Base-by-base conservation (phyloP, 2,329 filamentous ascomycete species). In the Podosphaera xanthii region DNA sequence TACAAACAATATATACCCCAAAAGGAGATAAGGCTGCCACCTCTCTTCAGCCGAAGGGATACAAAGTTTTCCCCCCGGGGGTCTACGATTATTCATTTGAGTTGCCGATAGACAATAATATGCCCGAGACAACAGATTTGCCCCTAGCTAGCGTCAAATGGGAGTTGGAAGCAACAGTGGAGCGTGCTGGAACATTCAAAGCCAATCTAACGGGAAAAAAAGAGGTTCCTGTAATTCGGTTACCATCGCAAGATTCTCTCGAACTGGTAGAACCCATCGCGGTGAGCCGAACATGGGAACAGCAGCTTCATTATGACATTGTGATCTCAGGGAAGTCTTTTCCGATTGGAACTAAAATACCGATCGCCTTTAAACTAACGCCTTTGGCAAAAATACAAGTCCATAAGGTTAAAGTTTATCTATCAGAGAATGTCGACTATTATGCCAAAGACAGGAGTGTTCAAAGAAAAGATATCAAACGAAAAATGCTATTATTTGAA, bases 241-340 rank as follows among this genome's bases (percentile, higher is more conserved):
- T 82, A 2, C 84, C 84, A 0, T 76, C 82, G 1, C 82, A 86
- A 70, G 79, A 82, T 6, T 87, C 83, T 2, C 68, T 87, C 57
- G 84, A 87, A 68, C 78, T 84, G 63, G 80, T 86, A 12, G 84
- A 87, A 64, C 84, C 84, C 0, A 87, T 87, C 65, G 83, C 84
- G 7, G 87, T 87, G 64, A 86, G 82, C 60, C 75, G 84, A 49
- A 85, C 81, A 60, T 87, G 84, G 84, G 83, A 87, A 66, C 83
- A 87, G 63, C 83, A 87, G 66, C 71, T 87, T 35, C 83, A 86
- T 65, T 87, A 87, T 67, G 83, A 87, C 65, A 87, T 87, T 64
- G 82, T 87, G 63, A 86, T 87, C 36, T 86, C 83, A 3, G 84
- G 84, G 38, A 87, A 87, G 74, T 85, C 83, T 0, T 87, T 87